Evolutionary conservation across 768 basidiomycete genomes (phyloP).

Genomic region (Clathrus columnatus): DNA sequence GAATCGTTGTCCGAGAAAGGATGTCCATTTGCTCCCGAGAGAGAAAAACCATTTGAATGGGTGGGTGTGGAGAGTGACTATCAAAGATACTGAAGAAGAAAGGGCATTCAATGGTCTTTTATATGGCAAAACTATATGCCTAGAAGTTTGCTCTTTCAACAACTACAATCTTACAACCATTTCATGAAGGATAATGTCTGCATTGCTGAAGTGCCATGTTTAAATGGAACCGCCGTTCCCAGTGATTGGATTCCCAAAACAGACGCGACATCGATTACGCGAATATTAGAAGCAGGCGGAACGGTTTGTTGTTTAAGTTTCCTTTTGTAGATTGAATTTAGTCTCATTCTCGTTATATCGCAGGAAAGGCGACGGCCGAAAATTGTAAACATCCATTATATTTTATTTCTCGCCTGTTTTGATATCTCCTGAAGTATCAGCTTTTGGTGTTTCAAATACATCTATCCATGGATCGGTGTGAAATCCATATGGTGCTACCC

Average conservation of each 20-base stretch:
- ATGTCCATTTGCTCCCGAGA: constrained; percentile 15
- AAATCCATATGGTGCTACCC: constrained; percentile 35
- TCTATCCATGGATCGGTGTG: constrained; percentile 33
- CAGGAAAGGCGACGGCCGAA: constrained; percentile 33
- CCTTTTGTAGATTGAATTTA: background rate
- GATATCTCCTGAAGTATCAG: constrained; percentile 22
- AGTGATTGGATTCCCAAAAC: constrained; percentile 24
- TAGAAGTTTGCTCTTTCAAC: constrained; percentile 20
- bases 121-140: constrained; percentile 29
- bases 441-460: constrained; percentile 28
- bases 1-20: constrained; percentile 18
- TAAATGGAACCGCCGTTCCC: constrained; percentile 33
- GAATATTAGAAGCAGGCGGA: constrained; percentile 35
- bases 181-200: constrained; percentile 26
- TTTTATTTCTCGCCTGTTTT: background rate
- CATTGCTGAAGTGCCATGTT: constrained; percentile 32
- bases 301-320: constrained; percentile 5
- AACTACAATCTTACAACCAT: background rate
- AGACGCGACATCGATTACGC: constrained; percentile 38
- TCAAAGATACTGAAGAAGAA: constrained; percentile 18
- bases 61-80: constrained; percentile 30
- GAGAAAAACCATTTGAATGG: constrained; percentile 26
- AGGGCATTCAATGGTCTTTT: constrained; percentile 21
- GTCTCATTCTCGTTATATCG: constrained; percentile 13
- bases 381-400: constrained; percentile 12